phyloP scores from a whole-genome alignment of 2,329 filamentous ascomycete species.

The Orbilia ellipsospora region DNA sequence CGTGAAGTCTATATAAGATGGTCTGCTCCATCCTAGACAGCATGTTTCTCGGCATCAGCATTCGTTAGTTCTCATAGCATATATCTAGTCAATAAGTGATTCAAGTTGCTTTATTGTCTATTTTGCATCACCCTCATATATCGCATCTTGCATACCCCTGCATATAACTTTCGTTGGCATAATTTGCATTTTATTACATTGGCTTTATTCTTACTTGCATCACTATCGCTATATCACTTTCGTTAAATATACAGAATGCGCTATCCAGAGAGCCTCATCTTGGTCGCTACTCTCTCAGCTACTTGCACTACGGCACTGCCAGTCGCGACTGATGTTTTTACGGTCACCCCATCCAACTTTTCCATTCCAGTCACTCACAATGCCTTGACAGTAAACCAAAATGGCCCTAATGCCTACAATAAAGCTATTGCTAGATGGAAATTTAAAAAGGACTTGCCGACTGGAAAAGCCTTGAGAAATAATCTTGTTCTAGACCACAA shows the following conservation, averaged over 20 bases:
- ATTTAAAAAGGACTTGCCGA: slow-evolving; percentile 32
- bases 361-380: slow-evolving; percentile 27
- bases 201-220: no score
- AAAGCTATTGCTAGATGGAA: slow-evolving; percentile 35
- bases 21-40: no score
- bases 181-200: no score
- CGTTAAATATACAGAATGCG: no score
- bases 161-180: background rate
- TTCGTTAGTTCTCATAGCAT: background rate
- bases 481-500: slow-evolving; percentile 26
- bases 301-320: no score
- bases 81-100: background rate
- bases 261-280: background rate
- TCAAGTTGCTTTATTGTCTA: background rate
- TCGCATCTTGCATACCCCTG: background rate
- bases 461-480: background rate
- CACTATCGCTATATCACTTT: no score
- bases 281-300: background rate
- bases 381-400: slow-evolving; percentile 15
- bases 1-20: slow-evolving; percentile 5
- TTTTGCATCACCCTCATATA: background rate
- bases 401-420: slow-evolving; percentile 27
- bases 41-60: slow-evolving; percentile 4
- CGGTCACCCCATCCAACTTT: slow-evolving; percentile 7
- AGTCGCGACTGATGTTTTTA: background rate